A percentile compares a stretch with the other conserved stretches of the same genome.
phyloP scores from a whole-genome alignment of 768 basidiomycete species.

The Chlorophyllum brunneum region DNA sequence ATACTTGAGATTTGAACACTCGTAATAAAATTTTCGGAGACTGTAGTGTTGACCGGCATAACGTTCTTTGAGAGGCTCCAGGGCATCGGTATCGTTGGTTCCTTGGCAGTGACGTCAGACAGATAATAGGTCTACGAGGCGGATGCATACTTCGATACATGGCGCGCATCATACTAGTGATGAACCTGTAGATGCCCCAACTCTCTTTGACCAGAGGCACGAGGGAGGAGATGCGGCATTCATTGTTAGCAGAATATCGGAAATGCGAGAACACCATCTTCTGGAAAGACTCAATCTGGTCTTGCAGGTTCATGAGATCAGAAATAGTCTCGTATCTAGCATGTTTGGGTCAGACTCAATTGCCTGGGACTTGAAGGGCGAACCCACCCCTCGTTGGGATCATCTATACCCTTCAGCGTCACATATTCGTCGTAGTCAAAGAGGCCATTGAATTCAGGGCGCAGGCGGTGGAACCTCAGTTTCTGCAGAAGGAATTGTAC shows the following conservation, averaged over 20 bases:
- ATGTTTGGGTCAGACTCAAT: conserved; percentile 12
- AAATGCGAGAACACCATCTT: conserved; percentile 97
- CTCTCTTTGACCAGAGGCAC: conserved; percentile 98
- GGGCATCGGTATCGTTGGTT: conserved; percentile 82
- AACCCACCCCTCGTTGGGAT: conserved; percentile 96
- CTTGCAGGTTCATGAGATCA: conserved; percentile 96
- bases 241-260: conserved; percentile 86
- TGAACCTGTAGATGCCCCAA: conserved; percentile 98
- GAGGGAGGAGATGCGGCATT: conserved; percentile 93
- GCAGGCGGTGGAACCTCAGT: conserved; percentile 90
- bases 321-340: conserved; percentile 93
- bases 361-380: conserved; percentile 1
- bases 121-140: neutral
- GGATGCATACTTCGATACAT: conserved; percentile 80
- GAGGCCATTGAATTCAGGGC: conserved; percentile 96
- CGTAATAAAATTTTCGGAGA: conserved; percentile 97
- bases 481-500: conserved; percentile 95
- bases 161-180: conserved; percentile 97
- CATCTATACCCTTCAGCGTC: conserved; percentile 93
- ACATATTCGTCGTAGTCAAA: conserved; percentile 99
- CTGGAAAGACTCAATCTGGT: conserved; percentile 98
- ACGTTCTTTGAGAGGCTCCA: conserved; percentile 85
- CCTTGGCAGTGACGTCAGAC: conserved; percentile 40
- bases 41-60: conserved; percentile 90
- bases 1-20: conserved; percentile 98